Base-by-base conservation (phyloP, 1,284 basidiomycete genomes). In the Microbotryum lychnidis-dioicae region DNA sequence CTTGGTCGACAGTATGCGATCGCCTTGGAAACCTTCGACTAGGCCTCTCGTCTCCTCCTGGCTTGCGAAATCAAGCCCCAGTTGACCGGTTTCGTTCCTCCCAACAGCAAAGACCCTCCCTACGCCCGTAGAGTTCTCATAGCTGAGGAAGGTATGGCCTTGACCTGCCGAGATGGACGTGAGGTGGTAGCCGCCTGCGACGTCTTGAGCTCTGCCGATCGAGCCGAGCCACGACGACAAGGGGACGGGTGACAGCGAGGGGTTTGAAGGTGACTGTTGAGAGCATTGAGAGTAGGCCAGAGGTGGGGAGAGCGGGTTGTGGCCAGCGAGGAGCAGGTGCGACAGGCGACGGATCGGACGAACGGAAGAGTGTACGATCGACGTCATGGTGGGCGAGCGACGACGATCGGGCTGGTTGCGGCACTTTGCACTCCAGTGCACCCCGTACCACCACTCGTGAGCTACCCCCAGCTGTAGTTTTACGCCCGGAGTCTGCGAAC, bases 21-120 rank as follows among this genome's bases (percentile, higher is more conserved):
- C 65, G 12, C 65, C 63, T 16, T 57, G 55, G 31, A 71, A 71
- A 1, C 66, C 69, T 55, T 71, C 70, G 20, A 70, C 70, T 8
- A 71, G 57, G 0, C 63, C 67, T 3, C 70, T 51, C 10, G 70
- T 71, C 4, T 60, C 62, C 54, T 71, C 70, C 52, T 71, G 70
- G 14, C 57, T 61, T 7, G 66, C 64, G 25, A 67, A 71, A 1
- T 66, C 70, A 2, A 70, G 37, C 1, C 69, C 70, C 21, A 71
- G 61, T 50, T 71, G 69, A 1, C 66, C 70, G 1, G 48, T 37
- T 54, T 70, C 70, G 57, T 71, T 71, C 25, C 69, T 50, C 1
- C 70, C 70, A 14, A 67, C 58, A 6, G 64, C 67, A 21, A 71
- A 57, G 14, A 69, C 56, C 10, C 65, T 53, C 46, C 69, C 68